Percentiles rank a stretch among this genome's conserved stretches.
These are phyloP conservation scores for Boletus rufocinnamomeus DNA, from an alignment of 768 basidiomycete genomes.

Conservation along the genomic window DNA sequence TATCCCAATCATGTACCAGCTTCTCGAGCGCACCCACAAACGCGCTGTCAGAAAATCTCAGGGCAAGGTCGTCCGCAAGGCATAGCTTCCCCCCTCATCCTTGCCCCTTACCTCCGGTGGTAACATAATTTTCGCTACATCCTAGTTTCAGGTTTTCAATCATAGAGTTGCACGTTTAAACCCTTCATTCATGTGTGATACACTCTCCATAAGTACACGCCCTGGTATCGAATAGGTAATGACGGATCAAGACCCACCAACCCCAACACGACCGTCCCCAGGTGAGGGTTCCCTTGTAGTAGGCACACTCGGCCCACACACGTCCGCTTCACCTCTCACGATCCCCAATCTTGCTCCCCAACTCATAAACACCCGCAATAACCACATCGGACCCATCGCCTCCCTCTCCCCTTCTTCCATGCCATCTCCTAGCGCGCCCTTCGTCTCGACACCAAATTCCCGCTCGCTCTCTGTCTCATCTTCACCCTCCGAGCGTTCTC, in stretches of 20 bases:
- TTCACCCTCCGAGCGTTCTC: conserved; percentile 32
- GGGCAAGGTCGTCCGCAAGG: conserved; percentile 51
- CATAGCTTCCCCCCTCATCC: conserved; percentile 8
- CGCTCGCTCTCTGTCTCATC: conserved; percentile 34
- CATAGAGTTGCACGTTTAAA: conserved; percentile 12
- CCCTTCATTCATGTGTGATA: conserved; percentile 17
- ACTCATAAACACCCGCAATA: conserved; percentile 73
- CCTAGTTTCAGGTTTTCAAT: conserved; percentile 11
- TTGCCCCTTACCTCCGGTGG: background rate
- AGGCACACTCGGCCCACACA: conserved; percentile 18
- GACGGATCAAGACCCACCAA: conserved; percentile 17
- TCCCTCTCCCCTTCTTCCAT: conserved; percentile 48
- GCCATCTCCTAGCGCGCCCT: conserved; percentile 14
- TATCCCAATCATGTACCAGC: conserved; percentile 34
- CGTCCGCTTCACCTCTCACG: conserved; percentile 24
- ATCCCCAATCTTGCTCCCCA: conserved; percentile 71
- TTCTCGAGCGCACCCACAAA: conserved; percentile 77
- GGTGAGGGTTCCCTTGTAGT: conserved; percentile 23
- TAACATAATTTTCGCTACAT: conserved; percentile 3
- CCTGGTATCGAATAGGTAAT: conserved; percentile 10
- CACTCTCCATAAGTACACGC: background rate
- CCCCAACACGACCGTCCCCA: conserved; percentile 5
- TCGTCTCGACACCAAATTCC: conserved; percentile 26
- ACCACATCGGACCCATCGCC: conserved; percentile 74
- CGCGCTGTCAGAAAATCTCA: conserved; percentile 69